A percentile compares a stretch with the other conserved stretches of the same genome.
Evolutionary conservation across 2,329 filamentous ascomycete species (phyloP).

Genomic region (Verticillium nubilum): DNA sequence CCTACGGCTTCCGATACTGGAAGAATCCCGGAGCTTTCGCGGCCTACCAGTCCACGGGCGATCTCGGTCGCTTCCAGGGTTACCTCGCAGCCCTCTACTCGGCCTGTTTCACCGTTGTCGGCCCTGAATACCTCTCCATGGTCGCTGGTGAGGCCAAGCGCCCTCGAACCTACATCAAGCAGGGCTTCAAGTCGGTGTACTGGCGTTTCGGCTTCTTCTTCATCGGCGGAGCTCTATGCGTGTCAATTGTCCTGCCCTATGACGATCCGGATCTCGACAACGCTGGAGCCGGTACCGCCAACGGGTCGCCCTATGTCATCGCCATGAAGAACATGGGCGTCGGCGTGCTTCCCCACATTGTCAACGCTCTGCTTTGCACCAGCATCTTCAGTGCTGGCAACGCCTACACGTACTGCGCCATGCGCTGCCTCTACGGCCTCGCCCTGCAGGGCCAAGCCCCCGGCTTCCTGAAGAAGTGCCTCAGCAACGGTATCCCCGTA

Average conservation of each 20-base stretch:
- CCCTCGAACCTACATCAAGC: slow-evolving; percentile 58
- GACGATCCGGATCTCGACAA: slow-evolving; percentile 49
- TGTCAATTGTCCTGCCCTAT: slow-evolving; percentile 62
- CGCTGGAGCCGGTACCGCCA: slow-evolving; percentile 36
- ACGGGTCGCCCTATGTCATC: slow-evolving; percentile 58
- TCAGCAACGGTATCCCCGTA: slow-evolving; percentile 54
- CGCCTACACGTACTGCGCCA: slow-evolving; percentile 51
- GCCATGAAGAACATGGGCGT: slow-evolving; percentile 53
- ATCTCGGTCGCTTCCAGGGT: slow-evolving; percentile 63
- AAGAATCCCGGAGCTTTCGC: slow-evolving; percentile 55
- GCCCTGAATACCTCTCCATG: slow-evolving; percentile 62
- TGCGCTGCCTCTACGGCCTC: slow-evolving; percentile 50
- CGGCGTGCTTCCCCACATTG: slow-evolving; percentile 47
- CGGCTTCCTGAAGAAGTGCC: slow-evolving; percentile 45
- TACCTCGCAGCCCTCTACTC: slow-evolving; percentile 64
- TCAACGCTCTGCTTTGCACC: slow-evolving; percentile 53
- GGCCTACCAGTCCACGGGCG: slow-evolving; percentile 52
- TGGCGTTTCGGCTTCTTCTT: slow-evolving; percentile 69
- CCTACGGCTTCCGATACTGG: slow-evolving; percentile 69
- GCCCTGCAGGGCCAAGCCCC: slow-evolving; percentile 48
- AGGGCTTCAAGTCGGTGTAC: slow-evolving; percentile 68
- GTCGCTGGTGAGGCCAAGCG: slow-evolving; percentile 66
- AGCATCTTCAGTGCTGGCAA: slow-evolving; percentile 51
- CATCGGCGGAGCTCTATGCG: slow-evolving; percentile 59
- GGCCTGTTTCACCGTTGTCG: slow-evolving; percentile 58